Base-by-base conservation (phyloP, 1,284 basidiomycete species). In the Retiboletus flavoniger region DNA sequence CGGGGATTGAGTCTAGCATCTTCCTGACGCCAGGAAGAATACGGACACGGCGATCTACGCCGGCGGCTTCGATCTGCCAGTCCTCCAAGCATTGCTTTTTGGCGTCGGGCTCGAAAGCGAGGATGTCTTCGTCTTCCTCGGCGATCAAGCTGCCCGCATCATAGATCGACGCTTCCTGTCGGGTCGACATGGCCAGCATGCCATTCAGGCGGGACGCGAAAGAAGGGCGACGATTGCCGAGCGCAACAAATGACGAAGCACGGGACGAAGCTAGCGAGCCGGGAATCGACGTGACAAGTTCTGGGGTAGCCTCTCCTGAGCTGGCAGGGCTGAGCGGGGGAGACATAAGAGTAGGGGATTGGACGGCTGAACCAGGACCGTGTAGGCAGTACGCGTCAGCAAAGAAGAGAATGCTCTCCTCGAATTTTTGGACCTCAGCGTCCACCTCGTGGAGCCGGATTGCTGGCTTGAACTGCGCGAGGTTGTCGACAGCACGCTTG, bases 21-120 rank as follows among this genome's bases (percentile, higher is more conserved):
- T 71, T 74, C 63, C 79, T 78, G 7, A 91, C 89, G 41, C 89
- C 89, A 32, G 89, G 89, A 2, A 91, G 77, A 63, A 90, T 90
- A 53, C 78, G 79, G 34, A 91, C 87, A 7, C 79, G 80, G 69
- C 83, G 84, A 66, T 90, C 85, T 53, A 86, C 77, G 55, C 73
- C 75, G 13, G 81, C 73, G 7, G 84, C 84, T 63, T 89, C 86
- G 48, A 77, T 60, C 69, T 80, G 79, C 83, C 80, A 84, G 41
- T 78, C 78, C 43, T 77, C 65, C 31, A 79, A 65, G 47, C 66
- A 60, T 54, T 77, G 73, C 50, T 69, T 70, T 48, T 64, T 63
- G 53, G 60, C 41, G 56, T 61, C 60, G 9, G 68, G 55, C 29
- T 69, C 73, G 35, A 65, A 61, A 5, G 67, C 63, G 49, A 74